Evolutionary conservation across 345 rosid species (phyloP).

Genomic region (Eucalyptus brandiana): DNA sequence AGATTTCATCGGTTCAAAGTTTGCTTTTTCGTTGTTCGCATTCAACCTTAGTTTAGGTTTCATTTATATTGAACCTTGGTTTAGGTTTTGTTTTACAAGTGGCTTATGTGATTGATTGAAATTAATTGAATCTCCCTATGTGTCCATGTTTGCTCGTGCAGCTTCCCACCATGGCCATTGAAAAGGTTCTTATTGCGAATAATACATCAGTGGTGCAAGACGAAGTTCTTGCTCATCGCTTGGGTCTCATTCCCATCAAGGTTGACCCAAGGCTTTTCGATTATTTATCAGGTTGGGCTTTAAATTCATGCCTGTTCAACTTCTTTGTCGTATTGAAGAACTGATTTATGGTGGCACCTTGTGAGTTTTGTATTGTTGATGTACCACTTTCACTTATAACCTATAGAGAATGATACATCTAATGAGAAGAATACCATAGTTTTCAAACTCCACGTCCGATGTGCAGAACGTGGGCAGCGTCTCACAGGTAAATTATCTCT

Average conservation of each 20-base stretch:
- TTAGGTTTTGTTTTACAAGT: background rate
- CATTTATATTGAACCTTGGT: background rate
- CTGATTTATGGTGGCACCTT: background rate
- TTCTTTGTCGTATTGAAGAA: background rate
- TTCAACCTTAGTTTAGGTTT: background rate
- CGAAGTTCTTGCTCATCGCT: slow-evolving; percentile 90
- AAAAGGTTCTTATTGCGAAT: slow-evolving; percentile 78
- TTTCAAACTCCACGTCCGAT: slow-evolving; percentile 73
- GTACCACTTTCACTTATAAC: background rate
- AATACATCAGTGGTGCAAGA: slow-evolving; percentile 84
- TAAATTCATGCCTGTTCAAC: background rate
- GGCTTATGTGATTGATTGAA: background rate
- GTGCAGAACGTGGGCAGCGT: slow-evolving; percentile 35
- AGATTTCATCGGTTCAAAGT: background rate
- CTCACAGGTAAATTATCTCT: slow-evolving; percentile 30
- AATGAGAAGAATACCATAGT: slow-evolving; percentile 93
- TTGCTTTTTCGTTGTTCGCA: background rate
- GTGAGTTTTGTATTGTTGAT: background rate
- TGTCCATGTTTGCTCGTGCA: slow-evolving; percentile 6
- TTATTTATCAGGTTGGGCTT: slow-evolving; percentile 56
- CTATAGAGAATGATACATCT: slow-evolving; percentile 55
- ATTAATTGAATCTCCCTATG: background rate
- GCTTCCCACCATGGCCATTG: slow-evolving; percentile 98
- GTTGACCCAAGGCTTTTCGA: slow-evolving; percentile 87
- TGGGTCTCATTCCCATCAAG: slow-evolving; percentile 81